Conservation (phyloP, 208 protist genomes). For the Zelonia costaricensis region DNA sequence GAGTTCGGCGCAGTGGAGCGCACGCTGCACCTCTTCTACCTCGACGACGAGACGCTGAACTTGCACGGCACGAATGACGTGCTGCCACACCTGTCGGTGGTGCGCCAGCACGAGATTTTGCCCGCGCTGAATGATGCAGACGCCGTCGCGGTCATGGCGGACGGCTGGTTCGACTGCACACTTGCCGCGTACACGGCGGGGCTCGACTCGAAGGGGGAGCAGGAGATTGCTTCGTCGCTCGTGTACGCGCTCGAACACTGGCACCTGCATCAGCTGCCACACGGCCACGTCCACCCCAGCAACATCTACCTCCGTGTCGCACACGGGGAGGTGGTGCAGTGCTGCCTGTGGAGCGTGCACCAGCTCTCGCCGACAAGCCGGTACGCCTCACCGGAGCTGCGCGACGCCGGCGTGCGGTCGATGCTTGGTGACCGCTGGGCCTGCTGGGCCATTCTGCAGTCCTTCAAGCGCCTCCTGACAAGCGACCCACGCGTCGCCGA, state of each 20-base stretch:
- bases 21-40: conserved; percentile 64
- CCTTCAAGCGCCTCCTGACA: conserved; percentile 22
- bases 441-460: conserved; percentile 45
- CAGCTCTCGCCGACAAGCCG: conserved; percentile 35
- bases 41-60: conserved; percentile 32
- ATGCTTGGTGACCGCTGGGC: conserved; percentile 66
- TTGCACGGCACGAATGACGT: conserved; percentile 43
- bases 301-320: conserved; percentile 78
- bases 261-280: conserved; percentile 74
- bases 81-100: conserved; percentile 56
- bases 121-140: conserved; percentile 27
- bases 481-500: conserved; percentile 30
- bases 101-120: conserved; percentile 67
- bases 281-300: conserved; percentile 65
- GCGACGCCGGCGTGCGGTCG: conserved; percentile 36
- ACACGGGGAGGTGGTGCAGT: conserved; percentile 44
- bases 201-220: conserved; percentile 19
- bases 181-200: conserved; percentile 29
- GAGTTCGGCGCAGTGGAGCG: conserved; percentile 47
- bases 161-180: conserved; percentile 82
- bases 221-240: conserved; percentile 61
- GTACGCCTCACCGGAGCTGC: conserved; percentile 57
- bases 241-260: conserved; percentile 84
- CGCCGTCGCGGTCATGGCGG: conserved; percentile 55
- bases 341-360: conserved; percentile 60